phyloP scores from a whole-genome alignment of 495 filamentous ascomycete species.

The Talaromyces borbonicus region DNA sequence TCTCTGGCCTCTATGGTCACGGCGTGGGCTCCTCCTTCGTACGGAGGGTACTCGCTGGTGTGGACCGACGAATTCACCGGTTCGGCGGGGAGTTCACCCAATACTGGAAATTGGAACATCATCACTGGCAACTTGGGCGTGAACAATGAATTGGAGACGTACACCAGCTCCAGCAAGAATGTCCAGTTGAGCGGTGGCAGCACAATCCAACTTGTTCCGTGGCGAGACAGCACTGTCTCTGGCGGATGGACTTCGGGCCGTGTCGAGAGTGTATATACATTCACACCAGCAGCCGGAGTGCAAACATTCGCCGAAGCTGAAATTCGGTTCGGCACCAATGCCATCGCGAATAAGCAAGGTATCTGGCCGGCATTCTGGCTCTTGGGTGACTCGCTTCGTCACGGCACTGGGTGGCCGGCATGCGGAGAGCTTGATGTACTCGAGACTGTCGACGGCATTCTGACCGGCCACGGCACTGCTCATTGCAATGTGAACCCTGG shows the following conservation, averaged over 20 bases:
- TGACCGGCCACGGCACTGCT: constrained; percentile 7
- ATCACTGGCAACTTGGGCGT: constrained; percentile 4
- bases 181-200: constrained; percentile 7
- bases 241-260: constrained; percentile 9
- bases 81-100: constrained; percentile 1
- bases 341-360: constrained; percentile 1
- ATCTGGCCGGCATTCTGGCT: constrained; percentile 8
- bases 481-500: constrained; percentile 7
- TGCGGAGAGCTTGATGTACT: constrained; percentile 8
- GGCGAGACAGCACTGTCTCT: constrained; percentile 7
- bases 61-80: constrained; percentile 4
- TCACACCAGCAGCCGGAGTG: neutral
- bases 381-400: neutral
- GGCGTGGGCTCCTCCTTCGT: constrained; percentile 7
- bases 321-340: constrained; percentile 5
- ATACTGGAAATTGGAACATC: constrained; percentile 5
- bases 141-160: constrained; percentile 7
- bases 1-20: constrained; percentile 3
- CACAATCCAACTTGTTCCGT: constrained; percentile 6
- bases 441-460: constrained; percentile 3
- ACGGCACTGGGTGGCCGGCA: constrained; percentile 3
- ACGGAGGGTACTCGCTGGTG: constrained; percentile 4
- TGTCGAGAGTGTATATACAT: constrained; percentile 6
- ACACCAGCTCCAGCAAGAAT: constrained; percentile 4
- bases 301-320: constrained; percentile 6